These are phyloP conservation scores for Pythium dissotocum DNA, from an alignment of 352 stramenopile species.

Conservation along the genomic window DNA sequence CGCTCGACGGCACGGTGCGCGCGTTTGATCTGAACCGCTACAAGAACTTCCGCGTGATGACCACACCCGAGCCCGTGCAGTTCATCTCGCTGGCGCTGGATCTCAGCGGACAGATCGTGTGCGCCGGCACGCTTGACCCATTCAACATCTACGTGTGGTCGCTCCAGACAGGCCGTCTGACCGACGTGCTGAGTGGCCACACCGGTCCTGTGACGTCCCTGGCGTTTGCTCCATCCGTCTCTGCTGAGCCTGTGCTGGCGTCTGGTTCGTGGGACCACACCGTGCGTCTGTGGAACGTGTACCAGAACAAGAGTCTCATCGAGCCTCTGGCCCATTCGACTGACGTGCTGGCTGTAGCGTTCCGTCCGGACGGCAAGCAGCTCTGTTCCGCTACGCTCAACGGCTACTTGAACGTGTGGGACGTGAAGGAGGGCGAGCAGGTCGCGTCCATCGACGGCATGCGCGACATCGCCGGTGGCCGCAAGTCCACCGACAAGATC, in stretches of 20 bases:
- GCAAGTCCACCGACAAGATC: conserved; percentile 79
- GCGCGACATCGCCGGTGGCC: conserved; percentile 95
- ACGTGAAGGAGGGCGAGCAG: conserved; percentile 94
- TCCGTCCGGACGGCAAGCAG: conserved; percentile 96
- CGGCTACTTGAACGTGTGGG: conserved; percentile 97
- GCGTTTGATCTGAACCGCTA: conserved; percentile 99
- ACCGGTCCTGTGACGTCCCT: conserved; percentile 96
- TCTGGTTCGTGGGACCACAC: conserved; percentile 98
- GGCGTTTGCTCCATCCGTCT: conserved; percentile 86
- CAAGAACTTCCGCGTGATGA: conserved; percentile 98
- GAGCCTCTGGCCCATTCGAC: conserved; percentile 95
- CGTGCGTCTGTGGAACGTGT: conserved; percentile 98
- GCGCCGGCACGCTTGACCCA: conserved; percentile 93
- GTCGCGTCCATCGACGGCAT: conserved; percentile 96
- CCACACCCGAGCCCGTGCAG: conserved; percentile 95
- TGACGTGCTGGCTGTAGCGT: conserved; percentile 94
- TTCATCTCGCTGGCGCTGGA: conserved; percentile 98
- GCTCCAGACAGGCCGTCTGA: conserved; percentile 95
- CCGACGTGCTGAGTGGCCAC: conserved; percentile 98
- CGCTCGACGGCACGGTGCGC: conserved; percentile 97
- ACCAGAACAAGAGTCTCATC: conserved; percentile 92
- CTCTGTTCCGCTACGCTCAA: conserved; percentile 96
- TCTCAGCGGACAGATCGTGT: conserved; percentile 95
- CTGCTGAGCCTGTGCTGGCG: conserved; percentile 88
- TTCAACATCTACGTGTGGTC: conserved; percentile 99